Evolutionary conservation across 352 stramenopile genomes (phyloP).

Genomic region (Phytopythium sindhum): DNA sequence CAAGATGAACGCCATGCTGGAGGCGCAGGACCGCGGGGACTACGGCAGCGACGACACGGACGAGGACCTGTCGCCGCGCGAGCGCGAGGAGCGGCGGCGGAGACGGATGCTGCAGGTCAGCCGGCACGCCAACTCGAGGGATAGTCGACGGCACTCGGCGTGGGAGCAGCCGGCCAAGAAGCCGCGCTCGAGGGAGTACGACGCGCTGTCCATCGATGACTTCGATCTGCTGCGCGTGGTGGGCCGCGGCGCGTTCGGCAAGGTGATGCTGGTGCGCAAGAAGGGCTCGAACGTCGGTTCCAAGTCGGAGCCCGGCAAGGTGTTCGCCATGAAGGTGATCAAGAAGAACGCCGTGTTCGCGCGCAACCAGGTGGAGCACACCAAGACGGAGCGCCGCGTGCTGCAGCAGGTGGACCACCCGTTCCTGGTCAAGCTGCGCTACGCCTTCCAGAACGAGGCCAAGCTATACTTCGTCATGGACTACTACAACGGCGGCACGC

Average conservation of each 20-base stretch:
- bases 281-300: conserved; percentile 26
- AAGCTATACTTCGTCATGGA: conserved; percentile 91
- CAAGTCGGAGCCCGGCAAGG: conserved; percentile 23
- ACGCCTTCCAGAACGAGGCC: conserved; percentile 81
- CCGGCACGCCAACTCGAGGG: neutral
- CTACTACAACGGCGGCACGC: conserved; percentile 83
- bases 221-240: conserved; percentile 98
- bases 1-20: conserved; percentile 40
- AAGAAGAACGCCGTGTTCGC: conserved; percentile 87
- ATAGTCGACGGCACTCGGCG: neutral
- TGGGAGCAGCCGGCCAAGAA: conserved; percentile 9
- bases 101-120: neutral
- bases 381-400: conserved; percentile 87
- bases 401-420: conserved; percentile 83
- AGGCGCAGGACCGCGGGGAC: conserved; percentile 22
- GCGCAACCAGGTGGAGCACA: conserved; percentile 91
- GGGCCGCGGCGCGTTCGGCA: conserved; percentile 95
- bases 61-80: conserved; percentile 5
- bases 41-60: neutral
- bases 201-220: conserved; percentile 86
- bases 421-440: conserved; percentile 85
- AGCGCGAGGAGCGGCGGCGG: conserved; percentile 2
- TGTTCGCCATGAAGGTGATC: conserved; percentile 93
- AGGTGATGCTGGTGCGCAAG: conserved; percentile 89
- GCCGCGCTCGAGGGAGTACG: conserved; percentile 31